Base-by-base conservation (phyloP, 139 green algal genomes). In the Yamagishiella unicocca region DNA sequence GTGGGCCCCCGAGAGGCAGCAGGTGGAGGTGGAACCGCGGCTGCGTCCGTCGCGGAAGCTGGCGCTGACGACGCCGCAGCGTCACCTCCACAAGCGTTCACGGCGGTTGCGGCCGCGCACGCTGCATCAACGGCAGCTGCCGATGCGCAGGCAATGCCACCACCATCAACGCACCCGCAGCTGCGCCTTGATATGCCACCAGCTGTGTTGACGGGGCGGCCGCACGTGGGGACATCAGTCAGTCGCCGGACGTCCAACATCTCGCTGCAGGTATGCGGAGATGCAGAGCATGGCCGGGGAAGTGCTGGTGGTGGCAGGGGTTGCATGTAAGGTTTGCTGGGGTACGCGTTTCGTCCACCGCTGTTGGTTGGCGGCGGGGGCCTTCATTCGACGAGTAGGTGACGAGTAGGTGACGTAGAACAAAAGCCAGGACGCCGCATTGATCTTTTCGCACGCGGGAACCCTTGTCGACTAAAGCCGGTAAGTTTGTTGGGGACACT, bases 191-290 rank as follows among this genome's bases (percentile, higher is more conserved):
- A 64, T 71, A 35, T 5, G 33, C n/a, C 25, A 17, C n/a, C 67
- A 33, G 33, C 31, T 10, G 19, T n/a, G 4, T 76, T 27, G 35
- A 33, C 68, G 10, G 45, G 21, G 5, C 21, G 27, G 46, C 45
- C 31, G 46, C 33, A 46, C 6, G 74, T 50, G 8, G 43, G 46
- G 33, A 35, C 6, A 24, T 27, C 35, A 17, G 22, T 71, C 33
- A 40, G 54, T 24, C 76, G 76, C 9, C 76, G 79, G 0, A 62
- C 42, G 5, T 85, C 79, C 4, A 55, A 45, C 38, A 50, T 85
- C 17, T 85, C 79, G 17, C 79, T 85, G 10, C 79, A 85, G 79
- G 79, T 83, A 37, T 0, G 76, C n/a, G n/a, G n/a, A n/a, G n/a
- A n/a, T n/a, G n/a, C n/a, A n/a, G n/a, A n/a, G n/a, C n/a, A n/a